A percentile compares a stretch with the other conserved stretches of the same genome.
Evolutionary conservation across 352 stramenopile species (phyloP).

Genomic region (Hyaloperonospora arabidopsidis): DNA sequence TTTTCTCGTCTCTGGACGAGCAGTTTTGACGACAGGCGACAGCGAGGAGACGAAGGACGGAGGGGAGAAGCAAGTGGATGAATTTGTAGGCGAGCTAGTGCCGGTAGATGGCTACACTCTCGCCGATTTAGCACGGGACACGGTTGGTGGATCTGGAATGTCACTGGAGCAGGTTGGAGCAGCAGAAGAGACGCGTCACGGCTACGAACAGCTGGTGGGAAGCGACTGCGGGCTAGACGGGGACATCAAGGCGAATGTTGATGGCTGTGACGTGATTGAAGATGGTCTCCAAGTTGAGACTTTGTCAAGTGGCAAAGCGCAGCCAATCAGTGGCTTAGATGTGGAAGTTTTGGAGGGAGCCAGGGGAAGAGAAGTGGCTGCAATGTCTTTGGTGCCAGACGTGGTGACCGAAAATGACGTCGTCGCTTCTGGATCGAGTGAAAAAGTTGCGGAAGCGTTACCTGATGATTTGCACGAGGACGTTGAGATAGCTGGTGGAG

Average conservation of each 20-base stretch:
- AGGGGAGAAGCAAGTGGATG: neutral
- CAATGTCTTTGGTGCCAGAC: neutral
- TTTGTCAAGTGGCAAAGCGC: slow-evolving; percentile 1
- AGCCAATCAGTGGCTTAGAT: neutral
- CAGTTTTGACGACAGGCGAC: slow-evolving; percentile 2
- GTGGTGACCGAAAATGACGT: neutral
- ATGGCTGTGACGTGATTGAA: neutral
- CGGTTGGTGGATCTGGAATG: neutral
- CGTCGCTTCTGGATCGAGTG: neutral
- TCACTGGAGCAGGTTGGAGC: neutral
- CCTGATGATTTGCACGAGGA: slow-evolving; percentile 1
- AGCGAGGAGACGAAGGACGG: slow-evolving; percentile 1
- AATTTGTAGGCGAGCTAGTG: neutral
- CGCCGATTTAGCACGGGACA: neutral
- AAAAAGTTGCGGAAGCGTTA: neutral
- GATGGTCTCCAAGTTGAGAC: neutral
- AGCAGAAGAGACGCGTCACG: neutral
- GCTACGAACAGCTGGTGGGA: neutral
- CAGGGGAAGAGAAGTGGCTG: neutral
- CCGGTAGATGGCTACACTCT: neutral
- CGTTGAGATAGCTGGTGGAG: slow-evolving; percentile 5
- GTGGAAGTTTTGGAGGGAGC: neutral
- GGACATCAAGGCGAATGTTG: neutral
- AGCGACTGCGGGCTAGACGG: neutral
- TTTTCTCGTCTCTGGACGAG: neutral